phyloP scores from a whole-genome alignment of 208 protist genomes.

The Sergeia podlipaevii region DNA sequence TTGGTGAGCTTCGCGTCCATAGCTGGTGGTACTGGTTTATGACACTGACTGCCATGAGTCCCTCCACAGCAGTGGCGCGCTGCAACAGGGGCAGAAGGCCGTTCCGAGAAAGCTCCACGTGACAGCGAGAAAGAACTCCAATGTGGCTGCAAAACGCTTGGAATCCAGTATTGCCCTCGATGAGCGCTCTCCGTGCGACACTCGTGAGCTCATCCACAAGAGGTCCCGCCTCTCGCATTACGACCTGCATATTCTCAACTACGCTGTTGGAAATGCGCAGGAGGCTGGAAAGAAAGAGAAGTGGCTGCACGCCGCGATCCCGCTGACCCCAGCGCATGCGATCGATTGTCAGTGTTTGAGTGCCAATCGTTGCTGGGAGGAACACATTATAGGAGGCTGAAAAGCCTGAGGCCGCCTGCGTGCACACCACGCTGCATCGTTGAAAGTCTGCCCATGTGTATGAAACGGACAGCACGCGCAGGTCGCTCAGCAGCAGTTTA shows the following conservation, averaged over 20 bases:
- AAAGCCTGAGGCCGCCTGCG: slow-evolving; percentile 30
- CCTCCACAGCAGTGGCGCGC: slow-evolving; percentile 23
- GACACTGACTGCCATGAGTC: slow-evolving; percentile 36
- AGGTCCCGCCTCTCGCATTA: slow-evolving; percentile 15
- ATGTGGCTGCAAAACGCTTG: slow-evolving; percentile 35
- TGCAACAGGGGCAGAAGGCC: slow-evolving; percentile 26
- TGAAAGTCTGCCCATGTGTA: too few relatives aligned
- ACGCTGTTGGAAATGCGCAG: slow-evolving; percentile 20
- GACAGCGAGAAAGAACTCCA: slow-evolving; percentile 10
- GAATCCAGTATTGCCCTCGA: slow-evolving; percentile 37
- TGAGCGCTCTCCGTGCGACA: slow-evolving; percentile 18
- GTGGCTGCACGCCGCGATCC: slow-evolving; percentile 15
- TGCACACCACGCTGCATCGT: slow-evolving; percentile 20
- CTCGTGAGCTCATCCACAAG: slow-evolving; percentile 37
- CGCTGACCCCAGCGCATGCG: slow-evolving; percentile 18
- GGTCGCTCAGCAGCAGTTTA: slow-evolving; percentile 11
- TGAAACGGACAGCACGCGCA: too few relatives aligned
- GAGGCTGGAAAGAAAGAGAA: slow-evolving; percentile 36
- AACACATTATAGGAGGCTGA: slow-evolving; percentile 23
- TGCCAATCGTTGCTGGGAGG: slow-evolving; percentile 11
- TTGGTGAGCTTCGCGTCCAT: slow-evolving; percentile 17
- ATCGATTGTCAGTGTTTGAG: slow-evolving; percentile 7
- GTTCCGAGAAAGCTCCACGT: slow-evolving; percentile 23
- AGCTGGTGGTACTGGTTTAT: slow-evolving; percentile 33
- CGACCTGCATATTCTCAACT: slow-evolving; percentile 14